Conservation (phyloP, 495 filamentous ascomycete species). For the Achaetomiella virescens region DNA sequence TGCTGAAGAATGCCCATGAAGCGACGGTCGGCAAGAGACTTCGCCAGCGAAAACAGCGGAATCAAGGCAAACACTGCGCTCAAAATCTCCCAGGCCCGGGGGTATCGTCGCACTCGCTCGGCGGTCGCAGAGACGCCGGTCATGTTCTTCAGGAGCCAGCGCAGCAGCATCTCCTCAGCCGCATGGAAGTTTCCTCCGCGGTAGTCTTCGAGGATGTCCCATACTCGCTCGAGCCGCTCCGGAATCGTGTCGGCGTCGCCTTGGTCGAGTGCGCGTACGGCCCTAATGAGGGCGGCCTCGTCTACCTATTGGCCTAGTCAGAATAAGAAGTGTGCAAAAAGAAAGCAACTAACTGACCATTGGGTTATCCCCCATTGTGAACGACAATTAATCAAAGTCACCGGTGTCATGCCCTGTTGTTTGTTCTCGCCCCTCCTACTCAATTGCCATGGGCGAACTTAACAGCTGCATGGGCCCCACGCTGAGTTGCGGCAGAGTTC, state of each 20-base stretch:
- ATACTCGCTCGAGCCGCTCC: conserved; percentile 37
- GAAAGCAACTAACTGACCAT: conserved; percentile 1
- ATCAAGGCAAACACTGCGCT: conserved; percentile 36
- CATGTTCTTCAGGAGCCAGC: conserved; percentile 47
- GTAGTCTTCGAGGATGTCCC: conserved; percentile 28
- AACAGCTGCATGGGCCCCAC: conserved; percentile 2
- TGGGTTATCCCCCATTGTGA: conserved; percentile 5
- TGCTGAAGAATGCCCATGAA: conserved; percentile 38
- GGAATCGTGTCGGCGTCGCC: conserved; percentile 30
- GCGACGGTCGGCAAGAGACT: conserved; percentile 39
- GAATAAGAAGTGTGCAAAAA: neutral
- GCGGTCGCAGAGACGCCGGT: conserved; percentile 32
- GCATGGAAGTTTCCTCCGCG: conserved; percentile 35
- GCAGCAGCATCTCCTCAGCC: conserved; percentile 42
- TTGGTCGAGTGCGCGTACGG: conserved; percentile 35
- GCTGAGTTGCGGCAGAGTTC: neutral
- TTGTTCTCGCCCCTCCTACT: neutral
- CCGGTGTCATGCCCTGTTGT: conserved; percentile 1
- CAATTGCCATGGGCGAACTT: neutral
- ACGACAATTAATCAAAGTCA: neutral
- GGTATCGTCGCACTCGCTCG: conserved; percentile 41
- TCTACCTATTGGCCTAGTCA: conserved; percentile 8
- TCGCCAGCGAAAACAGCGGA: conserved; percentile 40
- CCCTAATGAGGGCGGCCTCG: conserved; percentile 22
- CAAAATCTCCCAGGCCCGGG: conserved; percentile 39